Conservation (phyloP, 306 rosid species). For the Aeschynomene evenia region DNA sequence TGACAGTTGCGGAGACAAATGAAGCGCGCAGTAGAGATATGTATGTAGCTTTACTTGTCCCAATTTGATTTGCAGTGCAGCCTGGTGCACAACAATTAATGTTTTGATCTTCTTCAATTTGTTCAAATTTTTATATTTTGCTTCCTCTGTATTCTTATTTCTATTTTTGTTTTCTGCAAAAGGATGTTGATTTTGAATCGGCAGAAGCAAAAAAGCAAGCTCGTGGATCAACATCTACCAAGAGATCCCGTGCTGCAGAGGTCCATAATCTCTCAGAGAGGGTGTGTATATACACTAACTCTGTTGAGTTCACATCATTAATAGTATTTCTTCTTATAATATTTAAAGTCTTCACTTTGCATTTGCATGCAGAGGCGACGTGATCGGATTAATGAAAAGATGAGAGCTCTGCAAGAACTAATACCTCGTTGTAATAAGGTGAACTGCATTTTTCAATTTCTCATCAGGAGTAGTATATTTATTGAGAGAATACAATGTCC, state of each 20-base stretch:
- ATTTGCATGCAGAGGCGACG: constrained; percentile 74
- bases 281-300: constrained; percentile 43
- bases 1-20: neutral
- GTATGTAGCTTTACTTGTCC: neutral
- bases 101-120: neutral
- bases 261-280: constrained; percentile 96
- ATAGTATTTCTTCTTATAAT: constrained; percentile 1
- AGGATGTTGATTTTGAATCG: constrained; percentile 70
- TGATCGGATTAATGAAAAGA: constrained; percentile 94
- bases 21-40: neutral
- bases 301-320: constrained; percentile 1
- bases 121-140: neutral
- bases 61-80: no score
- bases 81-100: no score
- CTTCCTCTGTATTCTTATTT: constrained; percentile 7
- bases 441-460: constrained; percentile 11
- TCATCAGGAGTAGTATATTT: neutral
- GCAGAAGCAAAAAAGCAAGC: constrained; percentile 50
- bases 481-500: neutral
- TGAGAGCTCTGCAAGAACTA: constrained; percentile 91
- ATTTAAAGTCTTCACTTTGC: constrained; percentile 16
- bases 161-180: constrained; percentile 14
- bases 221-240: constrained; percentile 56
- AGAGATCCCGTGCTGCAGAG: constrained; percentile 88
- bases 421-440: constrained; percentile 94